Evolutionary conservation across 352 stramenopile genomes (phyloP).

Genomic region (Salisapilia sapeloensis): DNA sequence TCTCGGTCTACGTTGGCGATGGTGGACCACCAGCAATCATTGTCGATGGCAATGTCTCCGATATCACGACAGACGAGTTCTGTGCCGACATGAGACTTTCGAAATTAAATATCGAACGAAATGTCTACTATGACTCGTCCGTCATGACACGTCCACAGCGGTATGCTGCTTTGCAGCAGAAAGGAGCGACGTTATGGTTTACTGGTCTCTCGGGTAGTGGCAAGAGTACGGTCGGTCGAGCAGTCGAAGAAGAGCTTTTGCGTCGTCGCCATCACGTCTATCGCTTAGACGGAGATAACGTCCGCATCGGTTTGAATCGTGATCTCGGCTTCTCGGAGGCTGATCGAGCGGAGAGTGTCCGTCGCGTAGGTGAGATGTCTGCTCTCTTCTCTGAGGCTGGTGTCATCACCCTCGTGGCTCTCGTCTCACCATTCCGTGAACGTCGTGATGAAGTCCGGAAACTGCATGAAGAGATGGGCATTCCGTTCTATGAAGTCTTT

Average conservation of each 20-base stretch:
- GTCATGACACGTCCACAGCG: slow-evolving; percentile 40
- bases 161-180: slow-evolving; percentile 81
- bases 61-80: not conserved
- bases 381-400: slow-evolving; percentile 93
- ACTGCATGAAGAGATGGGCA: slow-evolving; percentile 82
- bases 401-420: slow-evolving; percentile 94
- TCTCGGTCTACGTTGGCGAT: slow-evolving; percentile 25
- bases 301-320: slow-evolving; percentile 94
- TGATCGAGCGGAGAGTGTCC: slow-evolving; percentile 92
- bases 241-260: slow-evolving; percentile 92
- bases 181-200: slow-evolving; percentile 97
- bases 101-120: slow-evolving; percentile 55
- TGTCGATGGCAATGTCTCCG: slow-evolving; percentile 1
- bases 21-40: slow-evolving; percentile 1
- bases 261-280: slow-evolving; percentile 92
- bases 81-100: slow-evolving; percentile 40
- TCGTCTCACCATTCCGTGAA: slow-evolving; percentile 92
- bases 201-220: slow-evolving; percentile 94
- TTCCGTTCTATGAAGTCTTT: slow-evolving; percentile 98
- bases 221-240: slow-evolving; percentile 95
- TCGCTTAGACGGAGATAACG: slow-evolving; percentile 96
- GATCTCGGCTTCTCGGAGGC: slow-evolving; percentile 92
- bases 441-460: slow-evolving; percentile 90
- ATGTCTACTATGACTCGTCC: slow-evolving; percentile 75
- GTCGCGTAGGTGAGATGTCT: slow-evolving; percentile 93